Conservation (phyloP, 2,329 filamentous ascomycete genomes). For the Scytalidium sp. region DNA sequence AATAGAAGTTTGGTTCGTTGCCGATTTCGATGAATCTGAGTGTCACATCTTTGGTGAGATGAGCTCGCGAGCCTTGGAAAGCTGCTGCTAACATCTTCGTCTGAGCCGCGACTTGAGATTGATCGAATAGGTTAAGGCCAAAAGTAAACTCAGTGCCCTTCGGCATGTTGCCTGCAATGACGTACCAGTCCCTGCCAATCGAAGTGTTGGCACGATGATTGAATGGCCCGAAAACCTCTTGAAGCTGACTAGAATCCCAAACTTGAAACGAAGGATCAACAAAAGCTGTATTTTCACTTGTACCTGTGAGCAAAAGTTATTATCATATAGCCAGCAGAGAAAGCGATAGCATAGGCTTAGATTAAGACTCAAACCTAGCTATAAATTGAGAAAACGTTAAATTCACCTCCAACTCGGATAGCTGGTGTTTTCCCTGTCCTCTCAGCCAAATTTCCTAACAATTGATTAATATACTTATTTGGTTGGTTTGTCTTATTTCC, state of each 20-base stretch:
- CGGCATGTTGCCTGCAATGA: neutral
- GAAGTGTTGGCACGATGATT: neutral
- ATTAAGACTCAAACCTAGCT: too few relatives aligned
- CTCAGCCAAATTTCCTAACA: neutral
- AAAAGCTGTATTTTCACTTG: constrained; percentile 1
- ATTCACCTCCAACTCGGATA: neutral
- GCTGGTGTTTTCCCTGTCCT: constrained; percentile 1
- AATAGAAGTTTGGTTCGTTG: constrained; percentile 1
- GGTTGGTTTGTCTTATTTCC: neutral
- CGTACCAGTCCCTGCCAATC: neutral
- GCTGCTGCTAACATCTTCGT: neutral
- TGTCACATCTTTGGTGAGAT: neutral
- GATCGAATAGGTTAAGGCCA: neutral
- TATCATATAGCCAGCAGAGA: too few relatives aligned
- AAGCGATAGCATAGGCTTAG: too few relatives aligned
- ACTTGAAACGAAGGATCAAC: neutral
- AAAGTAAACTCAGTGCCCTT: constrained; percentile 1
- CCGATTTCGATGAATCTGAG: neutral
- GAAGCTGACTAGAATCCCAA: neutral
- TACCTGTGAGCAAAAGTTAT: too few relatives aligned
- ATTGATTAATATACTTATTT: constrained; percentile 1
- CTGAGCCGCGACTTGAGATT: neutral
- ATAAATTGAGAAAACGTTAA: neutral
- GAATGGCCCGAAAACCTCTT: neutral
- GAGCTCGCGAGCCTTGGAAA: neutral